Conservation (phyloP, 31 red algal genomes). For the Porphyra umbilicalis region DNA sequence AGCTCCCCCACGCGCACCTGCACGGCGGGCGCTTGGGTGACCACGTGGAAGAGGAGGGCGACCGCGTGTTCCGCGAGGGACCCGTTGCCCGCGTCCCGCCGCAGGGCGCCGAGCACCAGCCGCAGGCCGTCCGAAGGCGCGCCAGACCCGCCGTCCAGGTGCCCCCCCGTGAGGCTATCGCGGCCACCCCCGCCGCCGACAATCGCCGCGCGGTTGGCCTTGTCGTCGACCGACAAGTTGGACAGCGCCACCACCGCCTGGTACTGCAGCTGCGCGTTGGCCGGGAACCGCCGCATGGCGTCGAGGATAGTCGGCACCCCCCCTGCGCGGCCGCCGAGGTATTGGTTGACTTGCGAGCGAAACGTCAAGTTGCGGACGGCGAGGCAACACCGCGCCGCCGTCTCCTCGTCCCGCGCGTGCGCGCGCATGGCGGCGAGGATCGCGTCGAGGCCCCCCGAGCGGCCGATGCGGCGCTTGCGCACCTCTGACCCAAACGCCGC, state of each 20-base stretch:
- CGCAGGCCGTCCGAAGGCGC: neutral
- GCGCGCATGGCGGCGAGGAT: constrained; percentile 23
- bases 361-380: constrained; percentile 38
- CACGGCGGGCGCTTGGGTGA: constrained; percentile 10
- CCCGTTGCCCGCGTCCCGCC: constrained; percentile 21
- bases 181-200: neutral
- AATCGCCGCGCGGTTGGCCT: constrained; percentile 23
- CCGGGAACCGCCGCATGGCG: constrained; percentile 20
- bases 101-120: constrained; percentile 18
- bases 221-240: constrained; percentile 21
- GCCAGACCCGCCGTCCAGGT: too few relatives aligned
- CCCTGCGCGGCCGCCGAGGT: constrained; percentile 27
- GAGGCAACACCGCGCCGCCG: constrained; percentile 12
- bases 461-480: constrained; percentile 26
- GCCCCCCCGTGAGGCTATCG: neutral
- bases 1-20: constrained; percentile 10
- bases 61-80: constrained; percentile 12
- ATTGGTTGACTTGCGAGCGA: constrained; percentile 46
- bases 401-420: constrained; percentile 18
- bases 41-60: constrained; percentile 17
- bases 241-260: constrained; percentile 44
- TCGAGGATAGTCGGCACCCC: constrained; percentile 24
- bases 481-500: constrained; percentile 32
- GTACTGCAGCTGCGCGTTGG: constrained; percentile 20
- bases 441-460: constrained; percentile 15